phyloP scores from a whole-genome alignment of 2,329 filamentous ascomycete genomes.

The Paecilomyces formosus region DNA sequence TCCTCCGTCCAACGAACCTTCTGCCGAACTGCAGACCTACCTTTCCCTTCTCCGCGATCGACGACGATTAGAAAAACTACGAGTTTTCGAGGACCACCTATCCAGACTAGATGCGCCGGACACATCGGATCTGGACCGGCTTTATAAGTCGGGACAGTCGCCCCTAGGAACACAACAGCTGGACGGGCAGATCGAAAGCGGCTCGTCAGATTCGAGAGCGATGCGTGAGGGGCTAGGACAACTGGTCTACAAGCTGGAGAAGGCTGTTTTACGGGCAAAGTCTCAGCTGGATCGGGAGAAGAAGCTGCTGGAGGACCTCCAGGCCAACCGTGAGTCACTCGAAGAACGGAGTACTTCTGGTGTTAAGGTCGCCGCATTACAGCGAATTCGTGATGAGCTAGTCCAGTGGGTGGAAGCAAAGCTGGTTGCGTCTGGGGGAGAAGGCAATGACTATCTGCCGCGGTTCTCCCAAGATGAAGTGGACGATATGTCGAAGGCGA shows the following conservation, averaged over 20 bases:
- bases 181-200: slow-evolving; percentile 6
- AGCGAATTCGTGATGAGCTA: slow-evolving; percentile 41
- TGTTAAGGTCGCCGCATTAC: slow-evolving; percentile 29
- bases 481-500: slow-evolving; percentile 17
- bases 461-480: slow-evolving; percentile 22
- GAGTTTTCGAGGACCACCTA: slow-evolving; percentile 40
- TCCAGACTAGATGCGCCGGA: slow-evolving; percentile 31
- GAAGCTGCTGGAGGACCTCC: slow-evolving; percentile 23
- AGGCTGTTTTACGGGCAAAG: slow-evolving; percentile 30
- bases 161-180: slow-evolving; percentile 9
- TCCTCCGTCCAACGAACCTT: slow-evolving; percentile 11
- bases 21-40: slow-evolving; percentile 30
- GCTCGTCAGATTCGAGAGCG: slow-evolving; percentile 3
- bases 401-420: slow-evolving; percentile 46
- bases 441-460: slow-evolving; percentile 19
- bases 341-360: slow-evolving; percentile 5
- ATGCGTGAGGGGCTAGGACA: slow-evolving; percentile 19
- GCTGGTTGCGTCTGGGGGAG: slow-evolving; percentile 28
- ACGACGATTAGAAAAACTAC: slow-evolving; percentile 37
- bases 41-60: slow-evolving; percentile 39
- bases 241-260: slow-evolving; percentile 31
- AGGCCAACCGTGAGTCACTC: slow-evolving; percentile 14
- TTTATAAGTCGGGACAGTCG: slow-evolving; percentile 10
- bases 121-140: slow-evolving; percentile 10
- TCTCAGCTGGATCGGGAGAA: slow-evolving; percentile 28